Evolutionary conservation across 108 stramenopile genomes (phyloP), one percentile per base, ranked within the genome.

Genomic region (Cyclostephanos tholiformis): DNA sequence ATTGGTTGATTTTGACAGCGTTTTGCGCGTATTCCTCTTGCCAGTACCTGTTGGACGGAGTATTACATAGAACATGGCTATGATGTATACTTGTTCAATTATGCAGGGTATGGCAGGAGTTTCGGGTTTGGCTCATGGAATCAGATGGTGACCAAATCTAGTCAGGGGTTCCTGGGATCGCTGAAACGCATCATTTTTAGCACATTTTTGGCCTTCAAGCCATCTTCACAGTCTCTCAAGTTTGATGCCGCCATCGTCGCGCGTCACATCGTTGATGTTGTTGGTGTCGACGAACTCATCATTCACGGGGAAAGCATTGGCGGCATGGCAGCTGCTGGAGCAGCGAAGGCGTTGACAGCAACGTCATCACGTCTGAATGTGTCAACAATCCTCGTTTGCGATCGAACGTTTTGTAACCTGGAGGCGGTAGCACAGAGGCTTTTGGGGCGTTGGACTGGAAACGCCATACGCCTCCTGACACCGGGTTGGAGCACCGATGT

Each of bases 231-330:
- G 46, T 85, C 91, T n/a, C 65, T 96, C 17, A 90, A 90, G 29
- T 58, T 77, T 4, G 95, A 96, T 78, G 92, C 90, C 16, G 27
- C 74, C 19, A 74, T 86, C 0, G 87, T 93, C 17, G 92, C 82
- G 23, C 51, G 50, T 9, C 82, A 92, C 60, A 71, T 96, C 11
- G 51, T 92, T n/a, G 69, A 85, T 11, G 70, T 83, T 43, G 63
- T 82, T 8, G 82, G 78, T 16, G 84, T 92, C 0, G 82, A 85
- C 22, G 68, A 81, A 39, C 64, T 96, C 17, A 67, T 93, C 17
- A 84, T 95, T 46, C 95, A 94, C 61, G 95, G 95, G 25, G 95
- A 94, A 71, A 90, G 89, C 67, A 95, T 93, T 55, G 92, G 93
- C 11, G 93, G 94, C 8, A 85, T 92, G 74, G 93, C 87, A n/a